Conservation (phyloP, 352 stramenopile species). For the Globisporangium paddicum region DNA sequence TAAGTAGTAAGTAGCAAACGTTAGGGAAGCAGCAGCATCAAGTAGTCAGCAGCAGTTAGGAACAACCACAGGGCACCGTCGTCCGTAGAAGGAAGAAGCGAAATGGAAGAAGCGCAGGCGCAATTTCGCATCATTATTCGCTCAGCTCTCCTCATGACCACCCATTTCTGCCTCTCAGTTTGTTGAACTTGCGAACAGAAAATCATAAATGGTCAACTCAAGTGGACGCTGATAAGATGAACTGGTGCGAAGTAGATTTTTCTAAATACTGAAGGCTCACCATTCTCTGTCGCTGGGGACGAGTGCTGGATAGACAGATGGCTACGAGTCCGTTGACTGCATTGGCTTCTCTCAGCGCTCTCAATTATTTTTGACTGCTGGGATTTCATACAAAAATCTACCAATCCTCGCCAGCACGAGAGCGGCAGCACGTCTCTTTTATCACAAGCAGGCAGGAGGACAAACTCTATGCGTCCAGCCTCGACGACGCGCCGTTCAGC, state of each 20-base stretch:
- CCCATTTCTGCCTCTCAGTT: no score
- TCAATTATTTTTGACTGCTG: not conserved
- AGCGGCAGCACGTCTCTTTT: not conserved
- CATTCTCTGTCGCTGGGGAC: not conserved
- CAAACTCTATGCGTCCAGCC: constrained; percentile 9
- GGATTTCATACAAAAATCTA: not conserved
- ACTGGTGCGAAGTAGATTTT: not conserved
- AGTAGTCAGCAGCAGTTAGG: not conserved
- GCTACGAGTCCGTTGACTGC: no score
- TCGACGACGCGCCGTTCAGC: constrained; percentile 41
- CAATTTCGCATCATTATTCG: no score
- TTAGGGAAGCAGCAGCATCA: not conserved
- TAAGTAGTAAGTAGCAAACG: not conserved
- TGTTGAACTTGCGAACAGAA: no score
- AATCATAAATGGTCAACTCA: no score
- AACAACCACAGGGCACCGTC: not conserved
- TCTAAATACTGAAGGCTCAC: not conserved
- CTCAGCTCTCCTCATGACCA: no score
- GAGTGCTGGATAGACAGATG: not conserved
- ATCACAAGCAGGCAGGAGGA: not conserved
- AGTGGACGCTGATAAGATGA: no score
- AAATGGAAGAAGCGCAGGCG: no score
- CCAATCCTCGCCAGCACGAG: not conserved
- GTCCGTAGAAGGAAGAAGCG: no score
- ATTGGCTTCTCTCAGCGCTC: no score